Evolutionary conservation across 2,329 filamentous ascomycete genomes (phyloP).

Genomic region (Purpureocillium lavendulum): DNA sequence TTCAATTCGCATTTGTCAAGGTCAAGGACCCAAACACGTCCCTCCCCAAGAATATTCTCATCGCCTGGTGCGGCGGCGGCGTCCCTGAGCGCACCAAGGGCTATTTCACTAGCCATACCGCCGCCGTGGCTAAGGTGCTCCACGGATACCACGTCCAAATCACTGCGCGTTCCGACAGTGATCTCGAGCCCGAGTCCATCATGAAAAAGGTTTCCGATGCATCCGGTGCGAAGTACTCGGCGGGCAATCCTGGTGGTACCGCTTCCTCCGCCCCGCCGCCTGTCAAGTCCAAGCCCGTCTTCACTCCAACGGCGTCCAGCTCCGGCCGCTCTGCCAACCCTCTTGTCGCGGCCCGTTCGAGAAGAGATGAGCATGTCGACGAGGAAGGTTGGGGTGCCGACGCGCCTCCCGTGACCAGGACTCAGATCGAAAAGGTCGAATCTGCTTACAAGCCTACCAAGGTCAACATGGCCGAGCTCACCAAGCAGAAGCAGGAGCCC

Average conservation of each 20-base stretch:
- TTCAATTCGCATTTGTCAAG: constrained; percentile 95
- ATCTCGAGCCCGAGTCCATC: constrained; percentile 80
- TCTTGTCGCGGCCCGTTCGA: constrained; percentile 56
- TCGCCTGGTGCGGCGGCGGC: constrained; percentile 95
- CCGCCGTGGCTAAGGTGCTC: constrained; percentile 81
- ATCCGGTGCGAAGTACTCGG: constrained; percentile 89
- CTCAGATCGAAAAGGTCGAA: constrained; percentile 83
- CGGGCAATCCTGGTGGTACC: constrained; percentile 49
- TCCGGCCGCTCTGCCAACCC: constrained; percentile 53
- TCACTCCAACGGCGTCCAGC: constrained; percentile 62
- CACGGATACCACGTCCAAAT: constrained; percentile 98
- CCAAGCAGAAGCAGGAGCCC: constrained; percentile 60
- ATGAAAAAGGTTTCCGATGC: constrained; percentile 91
- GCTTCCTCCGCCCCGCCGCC: constrained; percentile 53
- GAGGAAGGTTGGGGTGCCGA: constrained; percentile 91
- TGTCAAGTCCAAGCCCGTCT: constrained; percentile 81
- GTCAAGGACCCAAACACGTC: constrained; percentile 89
- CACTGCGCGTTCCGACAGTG: constrained; percentile 83
- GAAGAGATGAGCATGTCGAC: constrained; percentile 53
- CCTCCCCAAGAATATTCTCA: constrained; percentile 85
- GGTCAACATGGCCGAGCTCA: constrained; percentile 84
- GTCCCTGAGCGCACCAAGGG: constrained; percentile 98
- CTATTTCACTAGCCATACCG: constrained; percentile 92
- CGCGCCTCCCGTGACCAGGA: constrained; percentile 82
- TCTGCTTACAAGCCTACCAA: constrained; percentile 92